Evolutionary conservation across 164 flowering plant species (phyloP).

Genomic region (Vitis labrusca): DNA sequence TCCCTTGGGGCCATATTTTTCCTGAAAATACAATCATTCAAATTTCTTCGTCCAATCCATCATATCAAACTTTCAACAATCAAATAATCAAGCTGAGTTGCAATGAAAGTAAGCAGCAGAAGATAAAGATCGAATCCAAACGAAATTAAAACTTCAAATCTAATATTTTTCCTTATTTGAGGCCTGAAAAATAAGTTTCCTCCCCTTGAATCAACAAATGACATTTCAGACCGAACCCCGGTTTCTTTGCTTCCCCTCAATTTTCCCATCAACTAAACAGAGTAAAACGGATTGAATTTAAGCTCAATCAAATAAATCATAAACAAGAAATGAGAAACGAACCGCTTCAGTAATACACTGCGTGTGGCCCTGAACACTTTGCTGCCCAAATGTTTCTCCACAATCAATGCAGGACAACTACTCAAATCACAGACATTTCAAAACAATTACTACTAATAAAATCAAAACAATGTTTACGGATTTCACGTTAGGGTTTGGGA

Average conservation of each 20-base stretch:
- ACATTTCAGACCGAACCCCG: too few relatives aligned
- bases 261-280: neutral
- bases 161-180: too few relatives aligned
- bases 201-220: too few relatives aligned
- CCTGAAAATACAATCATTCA: constrained; percentile 42
- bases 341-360: constrained; percentile 93
- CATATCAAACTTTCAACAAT: too few relatives aligned
- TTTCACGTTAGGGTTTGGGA: neutral
- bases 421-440: constrained; percentile 7
- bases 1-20: constrained; percentile 97
- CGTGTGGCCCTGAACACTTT: constrained; percentile 74
- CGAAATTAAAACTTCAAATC: too few relatives aligned
- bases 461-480: neutral
- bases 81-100: too few relatives aligned
- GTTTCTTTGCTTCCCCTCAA: too few relatives aligned
- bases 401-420: constrained; percentile 98
- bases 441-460: neutral
- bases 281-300: neutral
- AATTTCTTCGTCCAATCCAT: neutral
- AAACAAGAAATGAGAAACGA: constrained; percentile 10
- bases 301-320: neutral
- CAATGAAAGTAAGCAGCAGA: too few relatives aligned
- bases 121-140: too few relatives aligned
- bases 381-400: constrained; percentile 68
- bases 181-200: too few relatives aligned